Base-by-base conservation (phyloP, 495 filamentous ascomycete genomes). In the Evansstolkia leycettana region DNA sequence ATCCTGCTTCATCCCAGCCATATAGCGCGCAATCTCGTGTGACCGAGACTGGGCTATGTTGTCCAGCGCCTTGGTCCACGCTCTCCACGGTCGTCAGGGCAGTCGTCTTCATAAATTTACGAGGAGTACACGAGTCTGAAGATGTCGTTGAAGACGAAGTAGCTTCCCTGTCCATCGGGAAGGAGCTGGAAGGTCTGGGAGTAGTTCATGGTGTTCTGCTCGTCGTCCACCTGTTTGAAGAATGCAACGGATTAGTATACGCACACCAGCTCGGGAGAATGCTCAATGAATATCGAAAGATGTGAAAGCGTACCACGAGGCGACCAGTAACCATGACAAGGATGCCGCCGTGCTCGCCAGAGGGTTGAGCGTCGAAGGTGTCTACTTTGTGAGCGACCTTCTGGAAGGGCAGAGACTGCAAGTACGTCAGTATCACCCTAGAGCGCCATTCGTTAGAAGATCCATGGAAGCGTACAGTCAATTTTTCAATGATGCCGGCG, bases 131-230 rank as follows among this genome's bases (percentile, higher is more conserved):
- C 69, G 38, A 96, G 69, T 46, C 78, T 78, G 75, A 94, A 95
- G 60, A 94, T 62, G 53, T 96, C 87, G 68, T 94, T 94, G 64
- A 76, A 77, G 50, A 95, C 78, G 54, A 73, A 93, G 67, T 77
- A 94, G 59, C 67, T 75, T 28, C 76, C 80, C 17, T 45, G 8
- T n/a, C 58, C 62, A 17, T 88, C 80, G 24, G 77, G 79, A 40
- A 71, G 53, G 30, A 95, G 75, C 46, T 87, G 81, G 70, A 94
- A 96, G 18, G 64, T 57, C 65, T 96, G 87, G 20, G 76, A 76
- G 62, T 82, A 96, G 67, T 69, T 80, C 73, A 93, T 84, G 27
- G 85, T 82, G 40, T 70, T 67, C 43, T 78, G 62, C 54, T 84
- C 73, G 35, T 83, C 86, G 38, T 94, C 88, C 45, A 85, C 76